Evolutionary conservation across 768 basidiomycete genomes (phyloP).

Genomic region (Coprinellus micaceus): DNA sequence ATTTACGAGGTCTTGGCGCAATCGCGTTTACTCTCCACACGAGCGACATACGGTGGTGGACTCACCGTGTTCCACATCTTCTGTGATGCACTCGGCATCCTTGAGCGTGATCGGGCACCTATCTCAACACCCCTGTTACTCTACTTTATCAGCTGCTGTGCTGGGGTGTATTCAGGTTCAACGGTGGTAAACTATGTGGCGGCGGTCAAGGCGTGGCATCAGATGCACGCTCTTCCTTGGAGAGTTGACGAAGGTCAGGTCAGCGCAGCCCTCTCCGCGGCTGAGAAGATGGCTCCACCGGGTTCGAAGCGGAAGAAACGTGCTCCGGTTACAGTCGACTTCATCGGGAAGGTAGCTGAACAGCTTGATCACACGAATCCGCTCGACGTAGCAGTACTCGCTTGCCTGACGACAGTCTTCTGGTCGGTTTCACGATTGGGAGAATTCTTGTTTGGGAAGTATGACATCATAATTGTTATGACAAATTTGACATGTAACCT

Average conservation of each 20-base stretch:
- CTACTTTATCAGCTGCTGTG: slow-evolving; percentile 22
- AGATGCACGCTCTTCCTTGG: slow-evolving; percentile 23
- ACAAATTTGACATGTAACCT: too few relatives aligned
- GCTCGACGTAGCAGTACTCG: slow-evolving; percentile 23
- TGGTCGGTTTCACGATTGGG: slow-evolving; percentile 15
- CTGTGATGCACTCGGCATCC: slow-evolving; percentile 24
- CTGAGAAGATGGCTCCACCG: slow-evolving; percentile 10
- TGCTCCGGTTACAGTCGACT: slow-evolving; percentile 10
- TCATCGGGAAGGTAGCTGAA: not conserved
- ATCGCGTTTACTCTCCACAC: slow-evolving; percentile 21
- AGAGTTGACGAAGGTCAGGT: slow-evolving; percentile 4
- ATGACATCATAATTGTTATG: too few relatives aligned
- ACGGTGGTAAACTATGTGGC: slow-evolving; percentile 21
- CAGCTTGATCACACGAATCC: slow-evolving; percentile 14
- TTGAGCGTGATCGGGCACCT: slow-evolving; percentile 26
- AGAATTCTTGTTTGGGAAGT: too few relatives aligned
- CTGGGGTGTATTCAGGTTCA: slow-evolving; percentile 16
- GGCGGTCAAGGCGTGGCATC: slow-evolving; percentile 33
- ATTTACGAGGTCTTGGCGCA: slow-evolving; percentile 22
- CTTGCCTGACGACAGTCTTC: slow-evolving; percentile 26
- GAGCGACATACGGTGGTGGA: slow-evolving; percentile 28
- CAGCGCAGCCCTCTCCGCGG: slow-evolving; percentile 10
- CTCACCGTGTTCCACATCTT: slow-evolving; percentile 32
- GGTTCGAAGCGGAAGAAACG: slow-evolving; percentile 11
- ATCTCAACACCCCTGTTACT: slow-evolving; percentile 18